Base-by-base conservation (phyloP, 2,329 filamentous ascomycete species). In the Aspergillus phoenicis region DNA sequence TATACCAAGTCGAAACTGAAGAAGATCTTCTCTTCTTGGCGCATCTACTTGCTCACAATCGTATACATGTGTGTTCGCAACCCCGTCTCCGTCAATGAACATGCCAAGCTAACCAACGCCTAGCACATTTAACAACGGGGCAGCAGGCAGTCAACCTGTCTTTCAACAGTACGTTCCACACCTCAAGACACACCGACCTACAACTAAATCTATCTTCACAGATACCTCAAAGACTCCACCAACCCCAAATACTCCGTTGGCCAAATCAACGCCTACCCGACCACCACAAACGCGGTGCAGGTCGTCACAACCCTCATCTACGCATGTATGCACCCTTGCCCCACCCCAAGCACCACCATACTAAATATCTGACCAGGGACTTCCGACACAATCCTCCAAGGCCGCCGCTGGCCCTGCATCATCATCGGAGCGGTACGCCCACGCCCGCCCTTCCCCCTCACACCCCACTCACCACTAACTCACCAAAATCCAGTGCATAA, bases 21-120 rank as follows among this genome's bases (percentile, higher is more conserved):
- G 71, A 84, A 83, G 66, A 89, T 89, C 17, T 84, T 89, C 59
- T 79, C 80, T 0, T 84, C 83, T 5, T 90, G 88, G 87, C 87
- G 87, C 63, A 84, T 90, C 1, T 90, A 87, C 58, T 65, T 83
- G 0, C 75, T 90, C 3, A 81, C 81, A 0, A 58, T 84, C 0
- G 72, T 89, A 1, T 90, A 89, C 69, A 80, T 89, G 68, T 82
- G 62, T 51, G 76, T 33, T 64, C 11, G 4, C 17, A 5, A 2
- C 10, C 4, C 4, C 30, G 4, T 26, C 2, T 2, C 5, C 33
- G 10, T 13, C 11, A 5, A 33, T 38, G 41, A 17, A 7, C 0
- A 17, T 36, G 15, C 15, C 10, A 39, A 20, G 54, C 57, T 61
- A 10, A 62, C 10, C 2, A 10, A n/a, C 15, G 3, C 33, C 26